These are phyloP conservation scores for Puccinia coronata DNA, from an alignment of 1,284 basidiomycete genomes.

Conservation along the genomic window DNA sequence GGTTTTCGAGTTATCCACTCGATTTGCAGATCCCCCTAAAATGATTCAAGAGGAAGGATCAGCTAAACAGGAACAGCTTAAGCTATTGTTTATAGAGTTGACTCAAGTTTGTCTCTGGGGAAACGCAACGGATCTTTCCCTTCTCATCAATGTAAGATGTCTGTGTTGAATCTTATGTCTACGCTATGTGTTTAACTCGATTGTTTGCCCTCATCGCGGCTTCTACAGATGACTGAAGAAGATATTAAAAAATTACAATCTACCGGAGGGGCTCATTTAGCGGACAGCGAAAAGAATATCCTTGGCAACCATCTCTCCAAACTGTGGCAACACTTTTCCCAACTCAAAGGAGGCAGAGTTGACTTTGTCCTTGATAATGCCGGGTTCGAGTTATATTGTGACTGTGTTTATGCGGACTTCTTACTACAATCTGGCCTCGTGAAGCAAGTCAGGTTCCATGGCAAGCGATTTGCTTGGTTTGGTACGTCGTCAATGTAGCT, in stretches of 20 bases:
- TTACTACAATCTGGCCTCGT: constrained; percentile 88
- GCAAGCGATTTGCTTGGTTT: constrained; percentile 62
- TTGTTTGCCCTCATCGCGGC: not conserved
- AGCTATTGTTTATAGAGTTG: constrained; percentile 88
- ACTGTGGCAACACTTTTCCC: constrained; percentile 76
- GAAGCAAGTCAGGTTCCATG: constrained; percentile 84
- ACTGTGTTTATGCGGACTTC: constrained; percentile 93
- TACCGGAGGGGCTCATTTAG: constrained; percentile 90
- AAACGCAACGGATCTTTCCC: constrained; percentile 92
- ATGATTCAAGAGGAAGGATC: constrained; percentile 66
- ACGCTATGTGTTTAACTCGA: not conserved
- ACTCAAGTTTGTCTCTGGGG: constrained; percentile 97
- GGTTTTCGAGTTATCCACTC: constrained; percentile 90
- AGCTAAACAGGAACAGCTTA: constrained; percentile 73
- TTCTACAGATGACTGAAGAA: constrained; percentile 80
- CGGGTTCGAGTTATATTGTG: constrained; percentile 94
- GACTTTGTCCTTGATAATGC: constrained; percentile 83
- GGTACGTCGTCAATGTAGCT: not conserved
- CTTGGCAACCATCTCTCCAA: constrained; percentile 77
- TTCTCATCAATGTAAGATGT: constrained; percentile 73
- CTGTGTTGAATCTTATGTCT: not conserved
- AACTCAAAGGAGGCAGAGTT: constrained; percentile 76
- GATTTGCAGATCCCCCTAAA: constrained; percentile 83
- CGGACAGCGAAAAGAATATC: constrained; percentile 94
- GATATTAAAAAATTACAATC: constrained; percentile 97